Base-by-base conservation (phyloP, 2,329 filamentous ascomycete genomes). In the Thelonectria discophora region DNA sequence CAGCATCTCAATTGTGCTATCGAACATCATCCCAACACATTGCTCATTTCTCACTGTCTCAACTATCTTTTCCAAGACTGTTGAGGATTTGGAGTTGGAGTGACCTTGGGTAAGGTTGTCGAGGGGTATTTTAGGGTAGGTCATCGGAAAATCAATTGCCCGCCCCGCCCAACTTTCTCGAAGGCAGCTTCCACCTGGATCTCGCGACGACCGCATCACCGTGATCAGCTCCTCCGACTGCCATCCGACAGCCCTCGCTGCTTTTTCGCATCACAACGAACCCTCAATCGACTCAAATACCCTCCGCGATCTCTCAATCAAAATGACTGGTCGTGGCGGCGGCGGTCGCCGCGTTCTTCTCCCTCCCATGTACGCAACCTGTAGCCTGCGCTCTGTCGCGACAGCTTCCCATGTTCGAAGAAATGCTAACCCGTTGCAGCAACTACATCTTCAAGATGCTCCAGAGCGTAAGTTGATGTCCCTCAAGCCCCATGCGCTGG, bases 361-460 rank as follows among this genome's bases (percentile, higher is more conserved):
- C 56, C 85, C 84, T 60, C 86, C 85, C 40, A 88, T 88, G 78
- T 79, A 72, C 66, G 73, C 60, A 51, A 61, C 57, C 59, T 60
- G 58, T 60, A 51, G 42, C 27, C 51, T 47, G 49, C 11, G 45
- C 20, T 47, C 62, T 55, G 68, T 30, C 59, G 65, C 65, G 65
- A 68, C 62, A 58, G 53, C 40, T 59, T 37, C 24, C 54, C 39
- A n/a, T 15, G 21, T 21, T 37, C 24, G 24, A 9, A 15, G 27
- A 37, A 45, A 42, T 65, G 65, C 71, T 77, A 63, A 77, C 56
- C 10, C 30, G 11, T 32, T n/a, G 11, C 50, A 79, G 78, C 82
- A 81, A 81, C 72, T 78, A 80, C 68, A 81, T 81, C 65, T 81
- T 81, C 87, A 97, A 95, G 84, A 90, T 97, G 40, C 86, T 98